A percentile compares a stretch with the other conserved stretches of the same genome.
These are phyloP conservation scores for Mycena polygramma DNA, from an alignment of 768 basidiomycete genomes.

Conservation along the genomic window DNA sequence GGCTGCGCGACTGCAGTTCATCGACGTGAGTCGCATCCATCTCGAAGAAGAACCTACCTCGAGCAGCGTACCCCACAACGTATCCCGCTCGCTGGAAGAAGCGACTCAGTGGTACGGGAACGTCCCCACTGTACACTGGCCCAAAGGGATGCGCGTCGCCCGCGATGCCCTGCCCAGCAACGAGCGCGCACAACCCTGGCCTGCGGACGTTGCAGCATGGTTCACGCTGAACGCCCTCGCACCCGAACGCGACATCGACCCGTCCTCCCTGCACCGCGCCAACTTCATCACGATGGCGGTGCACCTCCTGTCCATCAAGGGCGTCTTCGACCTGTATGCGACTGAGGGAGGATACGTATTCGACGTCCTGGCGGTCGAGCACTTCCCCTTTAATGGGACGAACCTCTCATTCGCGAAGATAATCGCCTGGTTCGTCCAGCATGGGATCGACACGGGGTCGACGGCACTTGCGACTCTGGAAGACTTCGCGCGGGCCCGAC, in stretches of 20 bases:
- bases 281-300: not conserved
- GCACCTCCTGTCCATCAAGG: not conserved
- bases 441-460: not conserved
- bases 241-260: not conserved
- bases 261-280: not conserved
- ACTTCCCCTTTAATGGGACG: constrained; percentile 11
- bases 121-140: not conserved
- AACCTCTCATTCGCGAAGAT: not conserved
- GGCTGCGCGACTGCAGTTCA: too few relatives aligned
- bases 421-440: constrained; percentile 10
- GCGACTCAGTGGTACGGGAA: not conserved
- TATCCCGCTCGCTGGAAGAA: too few relatives aligned
- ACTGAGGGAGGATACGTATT: not conserved
- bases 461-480: not conserved
- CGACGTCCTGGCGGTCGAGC: not conserved
- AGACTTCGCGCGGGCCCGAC: not conserved
- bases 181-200: not conserved
- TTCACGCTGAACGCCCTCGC: not conserved
- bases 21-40: too few relatives aligned
- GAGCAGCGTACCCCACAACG: too few relatives aligned
- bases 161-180: not conserved
- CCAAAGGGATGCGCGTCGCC: not conserved
- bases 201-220: not conserved
- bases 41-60: too few relatives aligned
- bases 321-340: not conserved